A percentile compares a stretch with the other conserved stretches of the same genome.
Evolutionary conservation across 352 stramenopile species (phyloP).

Genomic region (Globisporangium alternatum): DNA sequence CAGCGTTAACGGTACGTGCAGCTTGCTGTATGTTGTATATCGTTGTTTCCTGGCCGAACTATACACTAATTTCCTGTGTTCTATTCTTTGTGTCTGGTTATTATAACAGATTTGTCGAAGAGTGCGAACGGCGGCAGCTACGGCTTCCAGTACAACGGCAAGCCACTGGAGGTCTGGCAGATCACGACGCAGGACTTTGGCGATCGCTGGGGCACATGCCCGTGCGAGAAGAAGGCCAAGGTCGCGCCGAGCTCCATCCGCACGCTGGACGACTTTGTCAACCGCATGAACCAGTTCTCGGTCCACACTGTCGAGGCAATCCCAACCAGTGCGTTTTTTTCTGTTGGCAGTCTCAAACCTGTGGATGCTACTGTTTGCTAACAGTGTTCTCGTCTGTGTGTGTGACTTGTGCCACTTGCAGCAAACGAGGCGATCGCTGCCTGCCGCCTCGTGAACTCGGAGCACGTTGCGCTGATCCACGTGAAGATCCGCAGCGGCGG

Average conservation of each 20-base stretch:
- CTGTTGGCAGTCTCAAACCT: neutral
- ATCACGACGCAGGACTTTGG: slow-evolving; percentile 90
- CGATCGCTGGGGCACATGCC: slow-evolving; percentile 73
- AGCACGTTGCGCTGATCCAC: slow-evolving; percentile 84
- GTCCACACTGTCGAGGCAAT: slow-evolving; percentile 87
- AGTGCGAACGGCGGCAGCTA: slow-evolving; percentile 21
- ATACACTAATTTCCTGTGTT: neutral
- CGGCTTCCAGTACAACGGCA: slow-evolving; percentile 81
- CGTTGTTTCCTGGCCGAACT: neutral
- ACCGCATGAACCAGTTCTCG: slow-evolving; percentile 71
- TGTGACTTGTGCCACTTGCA: slow-evolving; percentile 23
- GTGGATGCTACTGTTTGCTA: neutral
- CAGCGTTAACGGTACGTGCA: slow-evolving; percentile 62
- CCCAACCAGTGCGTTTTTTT: slow-evolving; percentile 62
- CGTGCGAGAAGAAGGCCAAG: slow-evolving; percentile 83
- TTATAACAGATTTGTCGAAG: slow-evolving; percentile 29
- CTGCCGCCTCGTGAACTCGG: slow-evolving; percentile 72
- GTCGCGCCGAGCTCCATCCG: slow-evolving; percentile 78
- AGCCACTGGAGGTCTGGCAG: slow-evolving; percentile 72
- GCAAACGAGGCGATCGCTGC: slow-evolving; percentile 87
- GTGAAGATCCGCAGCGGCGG: slow-evolving; percentile 81
- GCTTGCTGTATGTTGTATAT: neutral
- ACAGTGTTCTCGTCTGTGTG: neutral
- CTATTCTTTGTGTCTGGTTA: neutral
- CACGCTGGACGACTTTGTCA: slow-evolving; percentile 81